Conservation (phyloP, 305 asterid species). For the Fraxinus ornus region DNA sequence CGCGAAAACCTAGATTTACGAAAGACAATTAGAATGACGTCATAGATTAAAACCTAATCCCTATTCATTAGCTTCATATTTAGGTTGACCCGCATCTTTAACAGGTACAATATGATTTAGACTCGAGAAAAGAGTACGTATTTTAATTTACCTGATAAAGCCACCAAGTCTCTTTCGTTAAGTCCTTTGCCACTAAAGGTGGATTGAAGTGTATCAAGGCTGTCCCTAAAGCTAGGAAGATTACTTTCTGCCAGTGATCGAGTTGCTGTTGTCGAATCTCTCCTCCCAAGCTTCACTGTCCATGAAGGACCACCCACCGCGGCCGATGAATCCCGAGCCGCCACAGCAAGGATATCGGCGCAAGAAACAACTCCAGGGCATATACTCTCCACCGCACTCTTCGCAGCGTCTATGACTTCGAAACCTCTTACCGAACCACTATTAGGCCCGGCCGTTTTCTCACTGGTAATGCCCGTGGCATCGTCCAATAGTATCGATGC, state of each 20-base stretch:
- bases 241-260: constrained; percentile 20
- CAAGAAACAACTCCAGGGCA: constrained; percentile 4
- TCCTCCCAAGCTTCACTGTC: constrained; percentile 33
- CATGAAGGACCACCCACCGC: constrained; percentile 49
- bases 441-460: neutral
- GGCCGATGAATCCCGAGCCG: neutral
- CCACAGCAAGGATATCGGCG: neutral
- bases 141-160: constrained; percentile 26
- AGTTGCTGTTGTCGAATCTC: constrained; percentile 36
- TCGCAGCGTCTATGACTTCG: neutral
- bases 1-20: neutral
- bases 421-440: neutral
- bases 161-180: constrained; percentile 31
- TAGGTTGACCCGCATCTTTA: neutral
- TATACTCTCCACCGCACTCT: constrained; percentile 3
- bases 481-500: neutral
- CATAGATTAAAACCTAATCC: neutral
- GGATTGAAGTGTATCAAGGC: constrained; percentile 7
- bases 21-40: neutral
- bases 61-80: neutral
- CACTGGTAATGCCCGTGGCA: neutral
- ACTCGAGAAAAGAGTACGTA: neutral
- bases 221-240: constrained; percentile 23
- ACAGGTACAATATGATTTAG: neutral
- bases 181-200: constrained; percentile 21